phyloP scores from a whole-genome alignment of 495 filamentous ascomycete genomes.

The Penicillium lagena region DNA sequence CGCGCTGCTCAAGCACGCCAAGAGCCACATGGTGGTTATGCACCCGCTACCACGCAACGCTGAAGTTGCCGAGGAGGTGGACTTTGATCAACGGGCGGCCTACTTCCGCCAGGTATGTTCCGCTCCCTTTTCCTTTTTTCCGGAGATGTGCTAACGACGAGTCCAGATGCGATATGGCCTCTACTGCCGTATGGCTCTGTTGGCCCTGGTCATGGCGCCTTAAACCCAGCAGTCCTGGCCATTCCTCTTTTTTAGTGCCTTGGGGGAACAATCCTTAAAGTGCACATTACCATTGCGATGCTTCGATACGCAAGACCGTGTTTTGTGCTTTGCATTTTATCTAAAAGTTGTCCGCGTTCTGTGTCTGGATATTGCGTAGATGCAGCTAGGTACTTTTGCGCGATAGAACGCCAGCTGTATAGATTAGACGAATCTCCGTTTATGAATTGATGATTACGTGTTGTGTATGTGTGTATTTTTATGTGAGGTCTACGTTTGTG shows the following conservation, averaged over 20 bases:
- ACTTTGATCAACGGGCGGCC: conserved; percentile 92
- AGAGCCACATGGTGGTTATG: conserved; percentile 86
- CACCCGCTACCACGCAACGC: conserved; percentile 90
- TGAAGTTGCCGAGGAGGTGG: conserved; percentile 91
- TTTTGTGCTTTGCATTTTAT: conserved; percentile 20
- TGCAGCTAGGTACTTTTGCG: conserved; percentile 10
- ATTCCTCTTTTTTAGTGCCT: conserved; percentile 14
- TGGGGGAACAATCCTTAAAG: conserved; percentile 15
- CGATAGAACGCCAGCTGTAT: conserved; percentile 27
- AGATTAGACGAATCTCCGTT: conserved; percentile 42
- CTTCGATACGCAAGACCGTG: conserved; percentile 16
- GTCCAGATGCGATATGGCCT: conserved; percentile 93
- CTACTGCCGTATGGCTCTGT: conserved; percentile 93
- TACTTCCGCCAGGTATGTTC: conserved; percentile 96
- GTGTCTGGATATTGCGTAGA: conserved; percentile 30
- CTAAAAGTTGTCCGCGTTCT: conserved; percentile 33
- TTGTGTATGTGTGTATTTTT: conserved; percentile 27
- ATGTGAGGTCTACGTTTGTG: conserved; percentile 16
- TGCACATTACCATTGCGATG: conserved; percentile 12
- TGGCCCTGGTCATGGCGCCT: conserved; percentile 81
- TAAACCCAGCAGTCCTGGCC: conserved; percentile 20
- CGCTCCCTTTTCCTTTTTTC: neutral
- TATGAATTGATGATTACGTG: conserved; percentile 31
- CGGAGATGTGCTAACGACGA: conserved; percentile 26
- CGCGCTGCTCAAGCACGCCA: conserved; percentile 82